Evolutionary conservation across 2,329 filamentous ascomycete species (phyloP), one percentile per base, ranked within the genome.

Genomic region (Alternaria metachromatica): DNA sequence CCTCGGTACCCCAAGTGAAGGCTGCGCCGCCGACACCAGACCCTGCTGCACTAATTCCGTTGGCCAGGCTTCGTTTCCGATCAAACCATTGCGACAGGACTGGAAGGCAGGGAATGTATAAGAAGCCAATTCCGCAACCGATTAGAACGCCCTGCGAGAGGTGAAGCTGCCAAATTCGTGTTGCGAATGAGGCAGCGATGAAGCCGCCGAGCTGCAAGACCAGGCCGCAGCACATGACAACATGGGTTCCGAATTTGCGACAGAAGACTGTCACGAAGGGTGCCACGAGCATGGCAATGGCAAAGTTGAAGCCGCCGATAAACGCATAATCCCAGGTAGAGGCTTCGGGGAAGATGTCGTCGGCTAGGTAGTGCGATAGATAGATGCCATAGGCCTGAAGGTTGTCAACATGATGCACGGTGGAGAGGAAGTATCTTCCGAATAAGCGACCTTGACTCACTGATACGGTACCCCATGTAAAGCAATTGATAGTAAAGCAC

Each of bases 51-150:
- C 74, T 76, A 21, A 84, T 76, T 0, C 81, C 81, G 26, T 80
- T 82, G 2, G 82, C 82, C 4, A 84, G 65, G 33, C 78, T 79
- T 1, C 83, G 71, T n/a, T 70, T 72, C 10, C 67, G 73, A 9
- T 68, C 62, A 65, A 84, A 85, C 82, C 82, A 84, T 53, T 84
- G 80, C 1, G 78, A 76, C 0, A 81, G 64, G 3, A 84, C 73
- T 0, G 77, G 75, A 2, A 80, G 68, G 25, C 75, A 75, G 1
- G 81, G 80, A 2, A 81, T 78, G 49, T 79, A 83, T 15, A 83
- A 66, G 11, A 80, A 78, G 0, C 81, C 81, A 9, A 84, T 73
- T 0, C 82, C 82, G 3, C 74, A 44, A 0, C 83, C 82, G 11
- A 83, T 76, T 1, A 80, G 68, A 1, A 81, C 58, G 0, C 82